These are phyloP conservation scores for Asterochloris erici DNA, from an alignment of 139 green algal genomes.

Conservation along the genomic window DNA sequence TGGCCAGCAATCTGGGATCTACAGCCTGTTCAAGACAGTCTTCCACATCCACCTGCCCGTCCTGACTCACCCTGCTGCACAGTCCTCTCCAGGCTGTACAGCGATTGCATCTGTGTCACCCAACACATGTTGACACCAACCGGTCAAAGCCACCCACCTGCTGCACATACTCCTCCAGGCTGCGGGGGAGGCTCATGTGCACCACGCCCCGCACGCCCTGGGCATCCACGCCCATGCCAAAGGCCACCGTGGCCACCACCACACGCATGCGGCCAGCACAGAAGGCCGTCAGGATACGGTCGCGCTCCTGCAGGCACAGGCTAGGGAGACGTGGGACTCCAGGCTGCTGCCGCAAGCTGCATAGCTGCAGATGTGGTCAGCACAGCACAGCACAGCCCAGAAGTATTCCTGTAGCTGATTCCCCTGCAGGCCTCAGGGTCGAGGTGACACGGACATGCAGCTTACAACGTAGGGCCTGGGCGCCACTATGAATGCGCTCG, in stretches of 20 bases:
- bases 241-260: conserved; percentile 74
- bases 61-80: too few species aligned
- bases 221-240: conserved; percentile 77
- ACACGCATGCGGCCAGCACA: conserved; percentile 43
- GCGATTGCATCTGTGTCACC: too few species aligned
- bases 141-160: conserved; percentile 45
- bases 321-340: background rate
- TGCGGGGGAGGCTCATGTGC: conserved; percentile 71
- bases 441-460: too few species aligned
- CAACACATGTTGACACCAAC: background rate
- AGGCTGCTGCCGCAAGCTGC: background rate
- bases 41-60: too few species aligned
- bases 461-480: too few species aligned
- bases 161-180: conserved; percentile 89
- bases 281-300: conserved; percentile 57
- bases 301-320: conserved; percentile 28
- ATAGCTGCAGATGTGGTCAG: background rate
- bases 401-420: background rate
- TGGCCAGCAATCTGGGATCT: too few species aligned
- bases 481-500: too few species aligned
- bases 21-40: too few species aligned
- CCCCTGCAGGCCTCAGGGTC: too few species aligned
- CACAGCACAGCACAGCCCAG: background rate
- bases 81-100: too few species aligned
- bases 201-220: conserved; percentile 62